Base-by-base conservation (phyloP, 495 filamentous ascomycete genomes). In the Annulohypoxylon maeteangense region DNA sequence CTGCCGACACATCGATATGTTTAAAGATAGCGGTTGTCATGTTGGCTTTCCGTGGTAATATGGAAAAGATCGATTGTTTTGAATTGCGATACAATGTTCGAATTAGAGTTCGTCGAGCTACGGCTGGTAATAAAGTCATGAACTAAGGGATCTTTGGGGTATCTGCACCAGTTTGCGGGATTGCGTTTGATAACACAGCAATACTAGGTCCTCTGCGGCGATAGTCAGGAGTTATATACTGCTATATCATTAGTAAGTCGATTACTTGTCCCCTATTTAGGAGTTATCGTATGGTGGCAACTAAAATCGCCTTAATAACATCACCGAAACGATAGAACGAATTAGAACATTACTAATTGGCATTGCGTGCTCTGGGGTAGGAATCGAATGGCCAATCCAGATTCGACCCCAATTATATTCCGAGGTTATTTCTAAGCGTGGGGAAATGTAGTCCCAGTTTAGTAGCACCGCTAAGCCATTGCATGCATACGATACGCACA, bases 11-110 rank as follows among this genome's bases (percentile, higher is more conserved):
- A 45, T 79, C 78, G 44, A 78, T 74, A 55, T 77, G 70, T 18
- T 65, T 70, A 67, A 79, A 79, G 0, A 61, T 29, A n/a, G 72
- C 68, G 6, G 76, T 75, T 4, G 70, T 79, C 72, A 77, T 78
- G 27, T 57, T 78, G 69, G 36, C 59, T 58, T 6, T 44, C 34
- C 62, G 68, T 16, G 45, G 14, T 23, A 68, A 7, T 27, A 44
- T 40, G 4, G 68, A 51, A 20, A 34, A 20, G 11, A 22, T 7
- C 5, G 60, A 18, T 14, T 42, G 1, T 32, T 36, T 65, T 1
- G 60, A 23, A 16, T 50, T 72, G 3, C 40, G 34, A 11, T 38
- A 65, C 12, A 62, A 25, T 16, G 23, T 40, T 38, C 34, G 59
- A 57, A 65, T 72, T 7, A 68, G 29, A 40, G 59, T 65, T 48